These are phyloP conservation scores for Crithidia sp. DNA, from an alignment of 208 protist genomes.

Conservation along the genomic window DNA sequence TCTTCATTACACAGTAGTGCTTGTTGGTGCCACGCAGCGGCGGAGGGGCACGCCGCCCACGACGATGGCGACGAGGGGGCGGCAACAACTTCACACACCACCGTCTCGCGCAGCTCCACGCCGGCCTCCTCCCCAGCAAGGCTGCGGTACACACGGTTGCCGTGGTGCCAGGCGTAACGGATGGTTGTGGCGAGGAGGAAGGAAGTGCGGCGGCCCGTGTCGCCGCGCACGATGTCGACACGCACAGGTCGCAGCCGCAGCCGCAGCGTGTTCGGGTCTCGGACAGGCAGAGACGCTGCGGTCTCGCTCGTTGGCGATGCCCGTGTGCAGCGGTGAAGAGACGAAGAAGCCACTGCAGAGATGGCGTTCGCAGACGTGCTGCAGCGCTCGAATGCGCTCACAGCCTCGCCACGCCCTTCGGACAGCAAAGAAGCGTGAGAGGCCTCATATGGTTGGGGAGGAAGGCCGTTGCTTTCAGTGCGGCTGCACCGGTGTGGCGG, in stretches of 20 bases:
- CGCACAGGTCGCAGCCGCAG: conserved; percentile 27
- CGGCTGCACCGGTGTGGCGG: conserved; percentile 1
- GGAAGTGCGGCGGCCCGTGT: conserved; percentile 26
- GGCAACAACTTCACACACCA: conserved; percentile 18
- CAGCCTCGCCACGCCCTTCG: too few relatives aligned
- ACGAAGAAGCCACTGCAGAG: too few relatives aligned
- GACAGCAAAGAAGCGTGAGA: too few relatives aligned
- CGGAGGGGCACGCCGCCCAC: too few relatives aligned
- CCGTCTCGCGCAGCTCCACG: conserved; percentile 33
- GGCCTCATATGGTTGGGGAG: too few relatives aligned
- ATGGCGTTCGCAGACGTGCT: too few relatives aligned
- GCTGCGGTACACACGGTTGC: conserved; percentile 22
- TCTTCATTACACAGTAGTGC: conserved; percentile 9
- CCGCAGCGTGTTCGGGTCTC: conserved; percentile 17
- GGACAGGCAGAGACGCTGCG: too few relatives aligned
- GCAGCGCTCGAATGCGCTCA: too few relatives aligned
- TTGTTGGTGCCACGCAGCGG: not conserved
- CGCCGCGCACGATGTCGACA: conserved; percentile 35
- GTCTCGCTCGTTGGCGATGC: too few relatives aligned
- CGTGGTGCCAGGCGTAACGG: conserved; percentile 28
- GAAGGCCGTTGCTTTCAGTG: not conserved
- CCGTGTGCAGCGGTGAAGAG: too few relatives aligned
- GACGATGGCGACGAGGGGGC: too few relatives aligned
- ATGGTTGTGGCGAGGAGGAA: conserved; percentile 27
- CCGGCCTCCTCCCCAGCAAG: conserved; percentile 22